Base-by-base conservation (phyloP, 1,284 basidiomycete genomes). In the Coniferiporia sulphurascens region DNA sequence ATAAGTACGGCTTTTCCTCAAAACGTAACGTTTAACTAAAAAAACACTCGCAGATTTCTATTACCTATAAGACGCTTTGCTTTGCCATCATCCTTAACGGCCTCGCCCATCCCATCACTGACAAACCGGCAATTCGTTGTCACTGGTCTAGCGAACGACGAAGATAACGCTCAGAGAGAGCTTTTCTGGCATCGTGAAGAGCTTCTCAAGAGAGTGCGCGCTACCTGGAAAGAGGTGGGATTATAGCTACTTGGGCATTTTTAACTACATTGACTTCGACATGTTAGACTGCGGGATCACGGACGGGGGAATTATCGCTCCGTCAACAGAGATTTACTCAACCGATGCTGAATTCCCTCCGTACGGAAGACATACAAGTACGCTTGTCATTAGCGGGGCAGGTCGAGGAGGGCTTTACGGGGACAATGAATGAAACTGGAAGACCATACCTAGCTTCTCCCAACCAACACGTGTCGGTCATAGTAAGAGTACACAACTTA, bases 151-250 rank as follows among this genome's bases (percentile, higher is more conserved):
- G 81, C 85, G 0, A 70, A 74, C 3, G 73, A 73, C 46, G 87
- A 93, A 66, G 80, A 87, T 62, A 77, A 74, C 43, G 69, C 76
- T 8, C 86, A 90, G 65, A 79, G 86, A 38, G 87, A 92, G 67
- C 71, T 95, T 13, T 98, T 98, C 74, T 98, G 95, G 96, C 95
- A 95, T 69, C 81, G 95, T 34, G 91, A 98, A 70, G 84, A 87
- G 63, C 74, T 98, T 10, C 82, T 97, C 66, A 81, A 82, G 46
- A 74, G 76, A 48, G 71, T 97, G 5, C 76, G 73, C 17, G 88
- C 87, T 8, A 77, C 75, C 12, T 98, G 95, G 95, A 83, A 80
- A 67, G 94, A 98, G 81, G 92, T 91, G 35, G 58, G 55, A 13
- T 27, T 34, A 15, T 8, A 36, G 13, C 15, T 12, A 5, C 27